A percentile compares a stretch with the other conserved stretches of the same genome.
phyloP scores from a whole-genome alignment of 345 rosid species.

The Hibiscus syriacus region DNA sequence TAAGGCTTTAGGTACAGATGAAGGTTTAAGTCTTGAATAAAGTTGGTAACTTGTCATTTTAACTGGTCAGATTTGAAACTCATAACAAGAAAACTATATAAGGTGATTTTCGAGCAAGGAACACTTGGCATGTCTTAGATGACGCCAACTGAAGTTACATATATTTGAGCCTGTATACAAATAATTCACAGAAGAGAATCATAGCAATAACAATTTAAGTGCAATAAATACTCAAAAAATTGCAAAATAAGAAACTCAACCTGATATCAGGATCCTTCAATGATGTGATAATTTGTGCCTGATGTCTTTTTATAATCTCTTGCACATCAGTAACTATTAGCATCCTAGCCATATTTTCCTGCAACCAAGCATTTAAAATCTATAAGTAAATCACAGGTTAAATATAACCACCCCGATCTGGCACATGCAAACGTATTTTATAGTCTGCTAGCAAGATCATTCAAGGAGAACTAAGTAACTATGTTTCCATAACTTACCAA shows the following conservation, averaged over 20 bases:
- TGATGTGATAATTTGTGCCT: constrained; percentile 93
- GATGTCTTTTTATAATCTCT: constrained; percentile 94
- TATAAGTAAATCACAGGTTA: constrained; percentile 8
- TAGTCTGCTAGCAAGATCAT: neutral
- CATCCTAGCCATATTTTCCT: constrained; percentile 99
- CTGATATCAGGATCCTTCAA: constrained; percentile 98
- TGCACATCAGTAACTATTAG: constrained; percentile 97
- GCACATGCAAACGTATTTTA: neutral
- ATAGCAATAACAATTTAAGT: neutral
- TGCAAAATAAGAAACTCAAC: constrained; percentile 24
- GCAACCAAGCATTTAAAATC: constrained; percentile 18
- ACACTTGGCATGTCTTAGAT: neutral
- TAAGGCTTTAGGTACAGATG: neutral
- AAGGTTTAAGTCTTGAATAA: neutral
- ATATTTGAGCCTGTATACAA: neutral
- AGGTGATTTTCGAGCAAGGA: neutral
- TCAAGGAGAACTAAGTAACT: neutral
- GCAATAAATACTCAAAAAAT: neutral
- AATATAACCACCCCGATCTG: neutral
- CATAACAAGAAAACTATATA: neutral
- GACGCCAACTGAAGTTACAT: neutral
- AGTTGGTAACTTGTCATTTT: neutral
- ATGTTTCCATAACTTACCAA: constrained; percentile 55
- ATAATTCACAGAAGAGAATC: neutral
- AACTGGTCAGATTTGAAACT: neutral